Conservation (phyloP, 2,329 filamentous ascomycete species). For the Cadophora luteo-olivacea region DNA sequence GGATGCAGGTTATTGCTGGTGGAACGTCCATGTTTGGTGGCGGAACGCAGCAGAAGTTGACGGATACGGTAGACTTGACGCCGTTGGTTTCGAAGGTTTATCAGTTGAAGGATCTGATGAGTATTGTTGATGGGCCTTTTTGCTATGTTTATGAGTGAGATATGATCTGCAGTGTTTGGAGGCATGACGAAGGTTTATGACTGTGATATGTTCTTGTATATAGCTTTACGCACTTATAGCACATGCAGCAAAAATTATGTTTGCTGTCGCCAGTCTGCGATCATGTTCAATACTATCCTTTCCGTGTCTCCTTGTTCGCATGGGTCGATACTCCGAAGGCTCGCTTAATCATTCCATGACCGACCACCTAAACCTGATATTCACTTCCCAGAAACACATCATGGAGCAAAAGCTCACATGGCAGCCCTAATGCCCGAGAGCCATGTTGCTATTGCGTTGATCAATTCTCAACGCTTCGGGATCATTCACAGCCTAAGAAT, state of each 20-base stretch:
- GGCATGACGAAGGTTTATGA: not conserved
- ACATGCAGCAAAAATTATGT: not conserved
- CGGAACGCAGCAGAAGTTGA: conserved; percentile 50
- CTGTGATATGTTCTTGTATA: conserved; percentile 11
- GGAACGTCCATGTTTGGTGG: conserved; percentile 51
- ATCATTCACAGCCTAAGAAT: too few relatives aligned
- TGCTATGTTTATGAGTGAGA: conserved; percentile 27
- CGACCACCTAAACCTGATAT: too few relatives aligned
- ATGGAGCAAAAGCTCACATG: too few relatives aligned
- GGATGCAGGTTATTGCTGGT: conserved; percentile 41
- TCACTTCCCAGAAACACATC: too few relatives aligned
- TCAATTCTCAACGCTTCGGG: too few relatives aligned
- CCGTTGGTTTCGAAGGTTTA: conserved; percentile 29
- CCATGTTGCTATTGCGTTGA: too few relatives aligned
- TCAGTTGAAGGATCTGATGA: conserved; percentile 24
- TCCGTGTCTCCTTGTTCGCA: too few relatives aligned
- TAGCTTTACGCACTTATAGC: not conserved
- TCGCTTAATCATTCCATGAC: not conserved
- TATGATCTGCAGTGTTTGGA: not conserved
- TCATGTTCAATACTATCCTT: not conserved
- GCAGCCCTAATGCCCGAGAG: too few relatives aligned
- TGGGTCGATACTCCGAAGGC: not conserved
- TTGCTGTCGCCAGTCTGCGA: not conserved
- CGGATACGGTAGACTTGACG: conserved; percentile 44
- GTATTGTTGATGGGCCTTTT: conserved; percentile 23